Evolutionary conservation across 177 flowering plant species (phyloP).

Genomic region (Vitis hybrid): DNA sequence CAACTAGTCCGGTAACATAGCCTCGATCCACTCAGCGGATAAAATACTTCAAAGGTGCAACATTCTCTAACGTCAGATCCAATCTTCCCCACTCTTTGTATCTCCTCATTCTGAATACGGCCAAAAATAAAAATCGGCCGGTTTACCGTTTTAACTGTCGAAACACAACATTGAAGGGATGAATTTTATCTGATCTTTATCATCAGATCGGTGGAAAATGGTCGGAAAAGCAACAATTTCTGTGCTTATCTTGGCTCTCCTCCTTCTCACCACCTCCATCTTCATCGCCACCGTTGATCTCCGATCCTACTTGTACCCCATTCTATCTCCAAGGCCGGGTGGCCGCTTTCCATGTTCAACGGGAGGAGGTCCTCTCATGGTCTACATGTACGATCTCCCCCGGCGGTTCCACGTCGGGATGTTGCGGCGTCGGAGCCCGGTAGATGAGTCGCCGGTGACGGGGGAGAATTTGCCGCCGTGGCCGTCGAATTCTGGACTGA

Average conservation of each 20-base stretch:
- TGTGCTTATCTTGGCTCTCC: conserved; percentile 20
- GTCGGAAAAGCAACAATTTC: conserved; percentile 26
- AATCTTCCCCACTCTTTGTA: too few relatives aligned
- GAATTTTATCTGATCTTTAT: too few relatives aligned
- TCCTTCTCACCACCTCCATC: conserved; percentile 40
- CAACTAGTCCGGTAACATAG: too few relatives aligned
- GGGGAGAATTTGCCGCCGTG: conserved; percentile 55
- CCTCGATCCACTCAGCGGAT: too few relatives aligned
- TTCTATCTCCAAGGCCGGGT: conserved; percentile 18
- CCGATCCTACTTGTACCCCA: conserved; percentile 51
- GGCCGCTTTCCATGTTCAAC: conserved; percentile 11
- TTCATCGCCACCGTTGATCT: conserved; percentile 46
- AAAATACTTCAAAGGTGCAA: too few relatives aligned
- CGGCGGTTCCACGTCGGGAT: conserved; percentile 62
- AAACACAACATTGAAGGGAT: too few relatives aligned
- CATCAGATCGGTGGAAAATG: conserved; percentile 19
- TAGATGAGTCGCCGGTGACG: conserved; percentile 37
- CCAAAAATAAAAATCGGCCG: too few relatives aligned
- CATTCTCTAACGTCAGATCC: too few relatives aligned
- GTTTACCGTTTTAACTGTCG: too few relatives aligned
- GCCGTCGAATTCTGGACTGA: conserved; percentile 66
- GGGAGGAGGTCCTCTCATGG: conserved; percentile 41
- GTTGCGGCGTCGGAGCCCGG: conserved; percentile 34
- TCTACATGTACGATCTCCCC: conserved; percentile 93
- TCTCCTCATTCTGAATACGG: too few relatives aligned